Percentiles rank a stretch among this genome's conserved stretches.
Evolutionary conservation across 345 rosid species (phyloP).

Genomic region (Euphorbia tirucalli): DNA sequence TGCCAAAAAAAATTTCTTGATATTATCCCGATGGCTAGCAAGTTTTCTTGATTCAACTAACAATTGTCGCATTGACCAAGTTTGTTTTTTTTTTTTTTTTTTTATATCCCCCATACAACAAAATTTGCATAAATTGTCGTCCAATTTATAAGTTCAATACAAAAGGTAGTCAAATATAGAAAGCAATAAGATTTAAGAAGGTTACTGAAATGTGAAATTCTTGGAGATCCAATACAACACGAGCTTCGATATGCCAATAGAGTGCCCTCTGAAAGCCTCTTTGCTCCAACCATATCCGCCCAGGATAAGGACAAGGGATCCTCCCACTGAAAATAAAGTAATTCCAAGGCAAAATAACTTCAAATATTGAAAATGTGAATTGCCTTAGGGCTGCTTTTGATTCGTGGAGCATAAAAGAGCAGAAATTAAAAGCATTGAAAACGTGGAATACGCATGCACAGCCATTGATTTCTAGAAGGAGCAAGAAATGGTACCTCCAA

Average conservation of each 20-base stretch:
- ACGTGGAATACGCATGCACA: no score
- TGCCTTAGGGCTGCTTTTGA: no score
- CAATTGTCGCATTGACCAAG: not conserved
- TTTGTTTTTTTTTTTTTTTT: no score
- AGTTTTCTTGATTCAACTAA: no score
- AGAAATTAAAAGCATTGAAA: no score
- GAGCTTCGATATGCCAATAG: constrained; percentile 99
- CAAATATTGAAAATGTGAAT: not conserved
- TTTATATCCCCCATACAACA: not conserved
- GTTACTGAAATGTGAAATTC: constrained; percentile 63
- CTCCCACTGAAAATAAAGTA: constrained; percentile 50
- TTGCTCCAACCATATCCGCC: constrained; percentile 96
- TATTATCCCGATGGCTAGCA: no score
- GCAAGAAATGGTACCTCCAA: constrained; percentile 45
- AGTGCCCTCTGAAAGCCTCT: constrained; percentile 87
- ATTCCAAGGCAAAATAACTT: not conserved
- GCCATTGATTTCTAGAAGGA: not conserved
- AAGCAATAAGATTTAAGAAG: not conserved
- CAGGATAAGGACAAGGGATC: constrained; percentile 93
- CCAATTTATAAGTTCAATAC: not conserved
- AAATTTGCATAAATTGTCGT: not conserved
- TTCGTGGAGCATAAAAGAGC: no score
- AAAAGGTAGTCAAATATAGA: not conserved
- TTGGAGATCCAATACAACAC: constrained; percentile 89
- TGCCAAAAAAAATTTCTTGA: no score